Evolutionary conservation across 2,329 filamentous ascomycete species (phyloP).

Genomic region (Scedosporium boydii): DNA sequence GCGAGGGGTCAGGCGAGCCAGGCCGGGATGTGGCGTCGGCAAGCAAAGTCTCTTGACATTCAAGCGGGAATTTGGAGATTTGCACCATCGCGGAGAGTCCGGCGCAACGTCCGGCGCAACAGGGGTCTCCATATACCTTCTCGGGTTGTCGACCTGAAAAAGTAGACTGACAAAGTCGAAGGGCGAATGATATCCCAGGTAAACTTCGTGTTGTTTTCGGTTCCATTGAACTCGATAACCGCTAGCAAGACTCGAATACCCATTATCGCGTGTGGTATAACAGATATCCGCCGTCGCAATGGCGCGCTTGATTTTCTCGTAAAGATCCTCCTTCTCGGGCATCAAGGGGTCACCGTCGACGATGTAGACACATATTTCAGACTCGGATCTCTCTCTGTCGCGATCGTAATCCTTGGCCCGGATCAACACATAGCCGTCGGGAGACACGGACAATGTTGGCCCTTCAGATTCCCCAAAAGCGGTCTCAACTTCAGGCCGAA

Average conservation of each 20-base stretch:
- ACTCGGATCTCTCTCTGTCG: not conserved
- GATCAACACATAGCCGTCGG: not conserved
- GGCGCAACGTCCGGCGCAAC: too few relatives aligned
- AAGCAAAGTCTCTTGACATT: too few relatives aligned
- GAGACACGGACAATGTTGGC: not conserved
- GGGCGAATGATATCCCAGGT: too few relatives aligned
- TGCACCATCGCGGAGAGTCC: too few relatives aligned
- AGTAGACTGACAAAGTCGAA: too few relatives aligned
- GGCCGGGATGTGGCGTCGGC: too few relatives aligned
- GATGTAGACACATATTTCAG: not conserved
- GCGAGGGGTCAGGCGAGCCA: too few relatives aligned
- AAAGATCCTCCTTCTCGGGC: not conserved
- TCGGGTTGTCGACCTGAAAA: too few relatives aligned
- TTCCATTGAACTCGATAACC: not conserved
- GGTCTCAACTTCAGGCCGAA: not conserved
- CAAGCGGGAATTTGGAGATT: too few relatives aligned
- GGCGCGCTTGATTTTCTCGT: not conserved
- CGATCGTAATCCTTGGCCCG: not conserved
- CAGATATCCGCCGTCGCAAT: not conserved
- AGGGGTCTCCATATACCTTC: too few relatives aligned
- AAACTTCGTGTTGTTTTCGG: too few relatives aligned
- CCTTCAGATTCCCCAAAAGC: not conserved
- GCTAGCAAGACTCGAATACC: not conserved
- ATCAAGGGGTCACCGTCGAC: not conserved
- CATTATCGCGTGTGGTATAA: not conserved